Base-by-base conservation (phyloP, 75 land plant genomes). In the Pseudotsuga menziesii region DNA sequence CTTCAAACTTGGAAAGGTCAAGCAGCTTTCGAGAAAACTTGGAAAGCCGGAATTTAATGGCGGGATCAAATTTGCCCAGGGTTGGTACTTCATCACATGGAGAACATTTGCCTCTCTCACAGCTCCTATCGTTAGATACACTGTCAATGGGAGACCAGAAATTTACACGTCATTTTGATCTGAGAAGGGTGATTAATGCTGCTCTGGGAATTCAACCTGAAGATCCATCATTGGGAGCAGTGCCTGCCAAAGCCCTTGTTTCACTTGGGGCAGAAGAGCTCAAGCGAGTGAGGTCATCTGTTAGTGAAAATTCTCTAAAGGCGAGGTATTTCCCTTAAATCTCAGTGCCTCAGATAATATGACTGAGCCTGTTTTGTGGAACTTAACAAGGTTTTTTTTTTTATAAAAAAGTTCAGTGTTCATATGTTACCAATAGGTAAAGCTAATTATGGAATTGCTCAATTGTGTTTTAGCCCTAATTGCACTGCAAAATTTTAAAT, bases 1-100 rank as follows among this genome's bases (percentile, higher is more conserved):
- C 82, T 76, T 76, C 83, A 36, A 74, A 6, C 54, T 48, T 88
- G 78, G 95, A 95, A 29, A 89, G 89, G 83, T 89, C 89, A 63
- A 75, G 83, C 61, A 91, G 90, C 81, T 88, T 85, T 77, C 91
- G 92, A 70, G 95, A 91, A 73, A 77, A 78, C 80, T 59, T 80
- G 74, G 93, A 89, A 3, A 83, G 80, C 57, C 82, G 86, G 67
- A 66, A 77, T 55, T 69, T 79, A 56, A 74, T 87, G 75, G 72
- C 81, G 23, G 84, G 85, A 55, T 71, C 85, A 54, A 85, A 61
- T 74, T 80, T 85, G 79, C 70, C 85, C 15, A 83, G 88, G 76
- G 79, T 80, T 58, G 70, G 75, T 66, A 67, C 85, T 64, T 55
- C 82, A 29, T 62, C 58, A 78, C 69, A 87, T 27, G 78, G 80